Percentiles rank a stretch among this genome's conserved stretches.
Conservation (phyloP, 345 rosid species). For the Citrus trifoliata region DNA sequence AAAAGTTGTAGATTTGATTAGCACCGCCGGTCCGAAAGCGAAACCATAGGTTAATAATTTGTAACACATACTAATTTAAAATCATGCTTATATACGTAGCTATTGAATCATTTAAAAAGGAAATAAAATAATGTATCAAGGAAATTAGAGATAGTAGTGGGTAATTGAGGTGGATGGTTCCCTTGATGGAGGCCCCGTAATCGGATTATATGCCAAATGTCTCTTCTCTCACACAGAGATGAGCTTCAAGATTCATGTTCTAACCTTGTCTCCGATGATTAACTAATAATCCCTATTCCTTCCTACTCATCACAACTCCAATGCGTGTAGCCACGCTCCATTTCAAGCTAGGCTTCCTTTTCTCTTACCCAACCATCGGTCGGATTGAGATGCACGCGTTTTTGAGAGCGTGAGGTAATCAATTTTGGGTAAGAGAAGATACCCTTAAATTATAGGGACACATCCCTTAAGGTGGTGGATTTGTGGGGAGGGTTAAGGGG, state of each 20-base stretch:
- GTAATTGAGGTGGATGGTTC: constrained; percentile 28
- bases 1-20: no score
- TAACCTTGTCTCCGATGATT: constrained; percentile 26
- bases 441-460: constrained; percentile 7
- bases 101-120: not conserved
- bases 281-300: not conserved
- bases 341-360: not conserved
- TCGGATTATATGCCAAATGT: constrained; percentile 41
- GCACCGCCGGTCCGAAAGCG: no score
- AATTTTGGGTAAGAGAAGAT: not conserved
- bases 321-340: not conserved
- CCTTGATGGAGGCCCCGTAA: constrained; percentile 18
- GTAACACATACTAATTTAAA: no score
- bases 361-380: not conserved
- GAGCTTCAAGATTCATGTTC: constrained; percentile 28
- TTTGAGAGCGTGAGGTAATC: not conserved
- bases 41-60: no score
- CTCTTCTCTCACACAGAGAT: constrained; percentile 7
- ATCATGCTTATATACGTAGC: no score
- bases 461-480: constrained; percentile 23
- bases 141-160: not conserved
- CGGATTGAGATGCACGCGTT: not conserved
- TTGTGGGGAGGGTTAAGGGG: not conserved
- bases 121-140: not conserved
- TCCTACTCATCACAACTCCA: not conserved